Conservation (phyloP, 441 rosid species). For the Pelargonium citronellum region DNA sequence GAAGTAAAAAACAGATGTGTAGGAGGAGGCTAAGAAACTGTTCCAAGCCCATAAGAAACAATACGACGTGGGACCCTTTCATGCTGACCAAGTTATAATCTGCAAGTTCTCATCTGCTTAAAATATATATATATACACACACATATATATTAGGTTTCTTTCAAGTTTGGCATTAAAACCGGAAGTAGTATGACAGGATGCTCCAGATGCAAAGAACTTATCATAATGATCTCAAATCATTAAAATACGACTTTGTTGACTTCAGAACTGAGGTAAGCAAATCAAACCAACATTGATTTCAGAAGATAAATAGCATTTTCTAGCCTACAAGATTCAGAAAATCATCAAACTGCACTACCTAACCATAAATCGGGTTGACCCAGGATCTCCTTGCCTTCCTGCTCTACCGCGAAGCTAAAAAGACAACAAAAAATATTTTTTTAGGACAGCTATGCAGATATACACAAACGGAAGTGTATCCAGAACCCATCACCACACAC, state of each 20-base stretch:
- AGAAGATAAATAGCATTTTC: slow-evolving; percentile 10
- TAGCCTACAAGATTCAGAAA: slow-evolving; percentile 19
- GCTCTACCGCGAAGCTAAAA: slow-evolving; percentile 93
- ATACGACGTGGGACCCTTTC: background rate
- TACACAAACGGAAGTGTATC: too few species aligned
- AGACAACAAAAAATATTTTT: slow-evolving; percentile 14
- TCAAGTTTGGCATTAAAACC: background rate
- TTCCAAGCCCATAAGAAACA: too few species aligned
- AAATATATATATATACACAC: too few species aligned
- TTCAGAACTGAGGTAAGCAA: background rate
- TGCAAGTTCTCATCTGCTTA: background rate
- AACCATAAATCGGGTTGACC: slow-evolving; percentile 95
- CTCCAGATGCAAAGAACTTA: background rate
- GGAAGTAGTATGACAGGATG: background rate
- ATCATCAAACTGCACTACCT: slow-evolving; percentile 43
- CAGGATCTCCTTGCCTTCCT: slow-evolving; percentile 98
- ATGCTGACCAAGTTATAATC: background rate
- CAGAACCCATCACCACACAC: background rate
- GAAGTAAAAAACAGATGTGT: too few species aligned
- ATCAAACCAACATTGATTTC: background rate
- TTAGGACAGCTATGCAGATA: background rate
- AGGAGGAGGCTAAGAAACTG: too few species aligned
- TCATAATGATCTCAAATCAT: background rate
- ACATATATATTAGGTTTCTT: too few species aligned
- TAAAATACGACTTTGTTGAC: background rate